A percentile compares a stretch with the other conserved stretches of the same genome.
These are phyloP conservation scores for Trichophyton schoenleinii DNA, from an alignment of 2,329 filamentous ascomycete genomes.

Conservation along the genomic window DNA sequence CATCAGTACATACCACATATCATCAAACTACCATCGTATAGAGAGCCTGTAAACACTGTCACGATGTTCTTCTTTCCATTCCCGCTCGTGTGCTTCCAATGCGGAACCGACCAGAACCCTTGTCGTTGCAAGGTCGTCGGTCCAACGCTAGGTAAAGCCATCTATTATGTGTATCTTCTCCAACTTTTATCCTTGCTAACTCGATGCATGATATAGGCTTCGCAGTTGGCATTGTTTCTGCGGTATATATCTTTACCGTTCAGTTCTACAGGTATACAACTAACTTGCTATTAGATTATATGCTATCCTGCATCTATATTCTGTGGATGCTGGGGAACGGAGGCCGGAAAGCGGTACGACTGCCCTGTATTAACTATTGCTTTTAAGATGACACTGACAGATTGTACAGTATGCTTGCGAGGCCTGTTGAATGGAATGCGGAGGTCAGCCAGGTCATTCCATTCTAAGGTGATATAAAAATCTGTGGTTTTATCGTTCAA, in stretches of 20 bases:
- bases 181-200: background rate
- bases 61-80: constrained; percentile 37
- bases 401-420: constrained; percentile 36
- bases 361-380: background rate
- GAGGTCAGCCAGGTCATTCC: constrained; percentile 40
- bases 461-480: constrained; percentile 17
- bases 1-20: background rate
- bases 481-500: no score
- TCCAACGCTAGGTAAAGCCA: constrained; percentile 37
- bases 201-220: constrained; percentile 24
- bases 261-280: background rate
- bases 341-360: constrained; percentile 42
- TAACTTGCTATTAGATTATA: constrained; percentile 30
- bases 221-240: constrained; percentile 36
- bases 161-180: background rate
- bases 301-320: constrained; percentile 45
- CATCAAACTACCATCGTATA: no score
- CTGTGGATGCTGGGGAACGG: constrained; percentile 44
- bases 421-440: constrained; percentile 42
- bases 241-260: constrained; percentile 27
- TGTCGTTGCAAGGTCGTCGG: constrained; percentile 47
- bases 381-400: constrained; percentile 8
- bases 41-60: background rate
- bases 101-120: constrained; percentile 44
- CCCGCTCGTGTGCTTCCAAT: constrained; percentile 44